Conservation (phyloP, 352 stramenopile species). For the Phytopythium oedochilum region DNA sequence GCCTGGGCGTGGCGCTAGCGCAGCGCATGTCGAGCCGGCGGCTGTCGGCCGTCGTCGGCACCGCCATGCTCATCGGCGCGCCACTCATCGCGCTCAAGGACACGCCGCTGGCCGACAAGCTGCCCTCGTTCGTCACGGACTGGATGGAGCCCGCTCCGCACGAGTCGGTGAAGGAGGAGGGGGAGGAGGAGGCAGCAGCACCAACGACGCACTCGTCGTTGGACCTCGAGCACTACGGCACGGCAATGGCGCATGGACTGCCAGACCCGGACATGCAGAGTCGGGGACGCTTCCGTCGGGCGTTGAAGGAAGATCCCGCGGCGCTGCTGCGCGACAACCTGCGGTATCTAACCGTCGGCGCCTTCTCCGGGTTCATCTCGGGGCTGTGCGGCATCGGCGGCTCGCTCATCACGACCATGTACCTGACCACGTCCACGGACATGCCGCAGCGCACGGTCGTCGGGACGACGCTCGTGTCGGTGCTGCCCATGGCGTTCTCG, state of each 20-base stretch:
- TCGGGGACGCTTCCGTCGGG: not conserved
- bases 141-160: not conserved
- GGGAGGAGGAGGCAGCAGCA: not conserved
- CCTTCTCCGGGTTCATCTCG: conserved; percentile 21
- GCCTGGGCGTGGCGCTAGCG: conserved; percentile 14
- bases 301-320: conserved; percentile 3
- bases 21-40: conserved; percentile 18
- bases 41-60: conserved; percentile 14
- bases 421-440: conserved; percentile 19
- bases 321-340: conserved; percentile 10
- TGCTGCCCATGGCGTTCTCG: conserved; percentile 16
- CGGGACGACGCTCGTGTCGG: conserved; percentile 20
- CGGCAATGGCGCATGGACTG: not conserved
- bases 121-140: conserved; percentile 1
- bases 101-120: conserved; percentile 4
- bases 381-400: conserved; percentile 22
- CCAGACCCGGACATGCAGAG: conserved; percentile 1
- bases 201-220: not conserved
- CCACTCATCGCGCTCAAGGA: conserved; percentile 21
- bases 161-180: not conserved
- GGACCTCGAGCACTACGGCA: conserved; percentile 7
- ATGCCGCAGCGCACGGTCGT: conserved; percentile 17
- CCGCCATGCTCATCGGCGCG: conserved; percentile 20
- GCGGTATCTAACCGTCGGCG: conserved; percentile 13
- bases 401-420: conserved; percentile 22